Conservation (phyloP, 345 rosid genomes). For the Populus ilicifolia region DNA sequence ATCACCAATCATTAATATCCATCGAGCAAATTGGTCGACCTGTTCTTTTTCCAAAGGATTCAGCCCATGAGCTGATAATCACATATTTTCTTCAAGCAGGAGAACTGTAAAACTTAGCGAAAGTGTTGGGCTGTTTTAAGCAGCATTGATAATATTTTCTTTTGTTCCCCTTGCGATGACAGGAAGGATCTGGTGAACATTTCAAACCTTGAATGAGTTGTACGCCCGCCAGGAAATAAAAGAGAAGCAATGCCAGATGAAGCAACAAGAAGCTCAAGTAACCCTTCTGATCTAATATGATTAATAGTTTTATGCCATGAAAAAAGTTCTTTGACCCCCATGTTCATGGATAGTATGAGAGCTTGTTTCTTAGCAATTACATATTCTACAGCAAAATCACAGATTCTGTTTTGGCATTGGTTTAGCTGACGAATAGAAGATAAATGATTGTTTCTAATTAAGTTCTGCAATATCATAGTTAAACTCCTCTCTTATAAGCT, state of each 20-base stretch:
- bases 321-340: not conserved
- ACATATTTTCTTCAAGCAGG: not conserved
- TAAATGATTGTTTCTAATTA: not conserved
- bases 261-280: not conserved
- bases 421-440: not conserved
- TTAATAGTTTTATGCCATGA: not conserved
- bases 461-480: not conserved
- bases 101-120: not conserved
- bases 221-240: not conserved
- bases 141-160: not conserved
- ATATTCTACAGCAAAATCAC: not conserved
- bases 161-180: not conserved
- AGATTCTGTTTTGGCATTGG: not conserved
- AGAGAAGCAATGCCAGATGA: not conserved
- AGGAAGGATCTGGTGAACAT: not conserved
- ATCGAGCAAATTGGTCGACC: rapidly evolving
- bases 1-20: not conserved
- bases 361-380: not conserved
- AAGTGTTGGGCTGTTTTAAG: not conserved
- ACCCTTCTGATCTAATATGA: not conserved
- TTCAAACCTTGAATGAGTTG: slow-evolving; percentile 9
- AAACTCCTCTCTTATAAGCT: not conserved
- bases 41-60: not conserved
- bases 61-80: not conserved
- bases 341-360: not conserved